phyloP scores from a whole-genome alignment of 176 grass and related monocot genomes.

The Oryza glaberrima region DNA sequence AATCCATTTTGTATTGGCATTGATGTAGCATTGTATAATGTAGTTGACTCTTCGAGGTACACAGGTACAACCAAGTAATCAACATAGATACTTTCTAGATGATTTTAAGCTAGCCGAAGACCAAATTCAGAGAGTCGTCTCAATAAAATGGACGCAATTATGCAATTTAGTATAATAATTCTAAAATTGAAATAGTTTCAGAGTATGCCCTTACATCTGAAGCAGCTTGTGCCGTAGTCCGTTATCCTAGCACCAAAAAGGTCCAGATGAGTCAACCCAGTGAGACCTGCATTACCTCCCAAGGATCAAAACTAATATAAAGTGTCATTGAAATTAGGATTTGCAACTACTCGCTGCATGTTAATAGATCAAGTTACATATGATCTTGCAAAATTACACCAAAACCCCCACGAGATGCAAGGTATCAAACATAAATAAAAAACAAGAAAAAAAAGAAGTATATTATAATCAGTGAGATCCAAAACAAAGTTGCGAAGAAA shows the following conservation, averaged over 20 bases:
- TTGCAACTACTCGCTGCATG: not conserved
- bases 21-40: not conserved
- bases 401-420: not conserved
- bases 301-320: conserved; percentile 17
- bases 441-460: not conserved
- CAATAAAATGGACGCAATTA: not conserved
- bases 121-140: not conserved
- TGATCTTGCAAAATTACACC: conserved; percentile 7
- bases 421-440: conserved; percentile 8
- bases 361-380: not conserved
- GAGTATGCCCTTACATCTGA: conserved; percentile 69
- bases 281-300: conserved; percentile 67
- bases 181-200: not conserved
- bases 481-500: not conserved
- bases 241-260: conserved; percentile 93
- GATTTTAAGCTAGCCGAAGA: not conserved
- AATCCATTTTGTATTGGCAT: conserved; percentile 5
- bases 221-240: conserved; percentile 78
- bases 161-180: conserved; percentile 5
- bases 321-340: not conserved
- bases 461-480: not conserved
- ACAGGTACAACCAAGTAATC: not conserved
- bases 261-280: conserved; percentile 88
- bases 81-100: not conserved
- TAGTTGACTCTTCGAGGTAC: not conserved